Conservation (phyloP, 2,329 filamentous ascomycete genomes). For the Stagonosporopsis vannaccii region DNA sequence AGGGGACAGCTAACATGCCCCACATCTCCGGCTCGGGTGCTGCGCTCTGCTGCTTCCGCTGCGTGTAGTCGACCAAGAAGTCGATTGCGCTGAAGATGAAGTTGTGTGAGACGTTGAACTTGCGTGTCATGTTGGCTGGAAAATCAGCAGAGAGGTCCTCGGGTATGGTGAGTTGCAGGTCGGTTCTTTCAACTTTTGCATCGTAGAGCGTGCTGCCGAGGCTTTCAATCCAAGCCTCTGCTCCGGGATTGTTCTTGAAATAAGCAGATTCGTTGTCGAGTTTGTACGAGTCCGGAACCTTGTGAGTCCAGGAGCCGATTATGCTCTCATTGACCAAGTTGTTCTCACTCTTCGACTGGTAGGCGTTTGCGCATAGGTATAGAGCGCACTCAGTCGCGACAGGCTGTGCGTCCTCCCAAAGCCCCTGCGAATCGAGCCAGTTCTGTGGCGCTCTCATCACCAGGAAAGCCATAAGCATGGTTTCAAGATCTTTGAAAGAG, state of each 20-base stretch:
- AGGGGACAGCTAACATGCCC: not conserved
- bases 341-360: slow-evolving; percentile 8
- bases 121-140: not conserved
- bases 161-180: slow-evolving; percentile 3
- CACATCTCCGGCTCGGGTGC: not conserved
- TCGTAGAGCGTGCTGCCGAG: slow-evolving; percentile 3
- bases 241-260: not conserved
- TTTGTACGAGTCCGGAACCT: slow-evolving; percentile 6
- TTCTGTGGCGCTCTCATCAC: slow-evolving; percentile 11
- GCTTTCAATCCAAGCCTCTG: not conserved
- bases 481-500: slow-evolving; percentile 4
- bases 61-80: not conserved
- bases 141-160: not conserved
- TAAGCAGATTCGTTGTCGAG: not conserved
- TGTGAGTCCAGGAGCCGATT: slow-evolving; percentile 8
- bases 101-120: not conserved
- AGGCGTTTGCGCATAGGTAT: slow-evolving; percentile 21
- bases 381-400: slow-evolving; percentile 21
- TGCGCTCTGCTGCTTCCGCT: not conserved
- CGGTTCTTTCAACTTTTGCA: not conserved
- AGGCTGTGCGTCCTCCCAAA: slow-evolving; percentile 12
- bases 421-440: not conserved
- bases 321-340: slow-evolving; percentile 1
- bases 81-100: not conserved
- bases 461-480: slow-evolving; percentile 1